A percentile compares a stretch with the other conserved stretches of the same genome.
These are phyloP conservation scores for Microcyclospora tardicrescens DNA, from an alignment of 2,329 filamentous ascomycete genomes.

Conservation along the genomic window DNA sequence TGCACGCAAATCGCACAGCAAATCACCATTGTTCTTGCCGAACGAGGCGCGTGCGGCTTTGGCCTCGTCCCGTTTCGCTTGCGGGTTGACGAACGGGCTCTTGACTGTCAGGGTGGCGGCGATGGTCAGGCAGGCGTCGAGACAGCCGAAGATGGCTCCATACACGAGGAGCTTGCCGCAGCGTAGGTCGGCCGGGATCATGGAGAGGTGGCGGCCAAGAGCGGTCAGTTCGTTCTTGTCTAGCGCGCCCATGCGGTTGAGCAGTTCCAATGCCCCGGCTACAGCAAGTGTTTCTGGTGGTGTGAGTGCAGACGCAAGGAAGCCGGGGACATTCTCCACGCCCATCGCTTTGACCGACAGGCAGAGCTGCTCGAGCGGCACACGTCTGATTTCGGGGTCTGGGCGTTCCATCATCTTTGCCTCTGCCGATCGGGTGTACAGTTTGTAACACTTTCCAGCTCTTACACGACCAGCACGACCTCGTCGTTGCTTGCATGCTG, in stretches of 20 bases:
- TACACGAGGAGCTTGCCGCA: constrained; percentile 94
- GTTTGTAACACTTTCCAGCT: constrained; percentile 84
- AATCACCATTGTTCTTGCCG: constrained; percentile 63
- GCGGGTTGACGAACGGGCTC: constrained; percentile 74
- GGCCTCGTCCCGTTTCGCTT: constrained; percentile 69
- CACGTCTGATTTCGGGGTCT: constrained; percentile 84
- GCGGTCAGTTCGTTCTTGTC: constrained; percentile 79
- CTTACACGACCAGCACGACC: constrained; percentile 89
- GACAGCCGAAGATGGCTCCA: constrained; percentile 81
- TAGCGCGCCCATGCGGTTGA: constrained; percentile 77
- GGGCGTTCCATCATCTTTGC: constrained; percentile 73
- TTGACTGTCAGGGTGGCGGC: constrained; percentile 83
- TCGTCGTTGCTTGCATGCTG: constrained; percentile 85
- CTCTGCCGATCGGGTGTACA: constrained; percentile 81
- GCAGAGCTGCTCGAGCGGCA: constrained; percentile 87
- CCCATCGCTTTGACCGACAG: constrained; percentile 93
- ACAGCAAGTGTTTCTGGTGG: constrained; percentile 78
- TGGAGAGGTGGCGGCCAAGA: constrained; percentile 80
- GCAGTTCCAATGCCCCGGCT: constrained; percentile 65
- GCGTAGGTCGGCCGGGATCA: constrained; percentile 85
- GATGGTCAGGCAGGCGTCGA: constrained; percentile 78
- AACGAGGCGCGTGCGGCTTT: constrained; percentile 65
- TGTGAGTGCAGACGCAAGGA: constrained; percentile 76
- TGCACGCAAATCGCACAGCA: constrained; percentile 74
- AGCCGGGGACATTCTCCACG: constrained; percentile 64